Evolutionary conservation across 169 alveolate species (phyloP), one percentile per base, ranked within the genome.

Genomic region (Eimeria maxima): DNA sequence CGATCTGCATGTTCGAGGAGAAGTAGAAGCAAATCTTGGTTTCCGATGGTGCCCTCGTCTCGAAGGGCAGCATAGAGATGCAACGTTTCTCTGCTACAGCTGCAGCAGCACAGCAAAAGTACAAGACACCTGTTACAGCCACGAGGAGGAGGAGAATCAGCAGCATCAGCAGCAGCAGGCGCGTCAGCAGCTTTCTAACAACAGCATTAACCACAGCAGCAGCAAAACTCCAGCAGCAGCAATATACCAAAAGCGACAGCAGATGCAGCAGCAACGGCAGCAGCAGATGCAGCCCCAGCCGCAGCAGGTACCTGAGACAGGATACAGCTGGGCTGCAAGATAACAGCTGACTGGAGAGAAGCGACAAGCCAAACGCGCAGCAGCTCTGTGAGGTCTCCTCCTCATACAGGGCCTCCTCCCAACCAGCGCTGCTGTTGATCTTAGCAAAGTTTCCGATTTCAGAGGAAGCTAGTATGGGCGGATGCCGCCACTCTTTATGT

Each of bases 251-350:
- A 10, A 76, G 57, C 44, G 50, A 73, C 90, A 80, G 90, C 90
- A 47, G 50, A 69, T 18, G 73, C 71, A 50, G 47, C 50, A 80
- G 69, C 65, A 80, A 47, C 8, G 22, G 38, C 65, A 47, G 71
- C 69, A 50, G 65, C 65, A 80, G 47, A 18, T 14, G 89, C 90
- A 80, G 90, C 90, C 16, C 7, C 69, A 47, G n/a, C 71, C 16
- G 71, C 90, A 80, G 47, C 71, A 80, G 45, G 29, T 80, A 80
- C 90, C 69, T n/a, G 90, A 80, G 90, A 44, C 90, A 80, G 42
- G 90, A 80, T 69, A 50, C n/a, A n/a, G 53, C 38, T 18, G 90
- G 90, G 65, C 71, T 33, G 50, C 69, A 27, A n/a, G 90, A 55
- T 73, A 80, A 47, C 90, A 80, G 90, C 90, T 80, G 90, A 47